Conservation (phyloP, 1,284 basidiomycete species). For the Ganoderma resinaceum region DNA sequence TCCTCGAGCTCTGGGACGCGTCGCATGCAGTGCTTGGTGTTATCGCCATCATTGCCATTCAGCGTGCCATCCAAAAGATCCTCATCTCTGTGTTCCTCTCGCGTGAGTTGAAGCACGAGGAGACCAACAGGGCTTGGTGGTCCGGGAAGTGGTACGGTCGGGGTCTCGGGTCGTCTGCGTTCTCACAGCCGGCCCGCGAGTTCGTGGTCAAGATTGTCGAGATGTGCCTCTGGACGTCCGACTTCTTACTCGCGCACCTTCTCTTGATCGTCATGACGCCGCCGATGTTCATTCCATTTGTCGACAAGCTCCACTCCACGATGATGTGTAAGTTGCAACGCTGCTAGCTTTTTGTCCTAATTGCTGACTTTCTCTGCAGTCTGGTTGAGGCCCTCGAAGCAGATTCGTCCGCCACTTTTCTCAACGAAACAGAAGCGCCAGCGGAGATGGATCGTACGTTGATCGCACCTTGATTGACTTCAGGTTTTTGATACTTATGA, state of each 20-base stretch:
- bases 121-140: constrained; percentile 98
- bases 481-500: constrained; percentile 5
- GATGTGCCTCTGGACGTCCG: constrained; percentile 93
- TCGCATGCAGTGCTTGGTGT: constrained; percentile 93
- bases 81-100: constrained; percentile 93
- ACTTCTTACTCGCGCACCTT: constrained; percentile 85
- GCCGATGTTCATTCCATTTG: constrained; percentile 86
- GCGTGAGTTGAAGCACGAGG: constrained; percentile 96
- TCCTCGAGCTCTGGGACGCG: constrained; percentile 96
- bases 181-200: constrained; percentile 94
- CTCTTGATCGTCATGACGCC: constrained; percentile 86
- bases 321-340: constrained; percentile 74
- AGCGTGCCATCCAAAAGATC: constrained; percentile 92
- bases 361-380: constrained; percentile 50
- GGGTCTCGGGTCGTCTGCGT: constrained; percentile 85
- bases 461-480: neutral
- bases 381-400: constrained; percentile 91
- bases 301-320: constrained; percentile 89
- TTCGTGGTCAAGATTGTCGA: constrained; percentile 98
- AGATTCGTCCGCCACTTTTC: constrained; percentile 95
- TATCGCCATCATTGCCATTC: constrained; percentile 86
- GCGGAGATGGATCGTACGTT: constrained; percentile 86
- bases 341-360: constrained; percentile 26
- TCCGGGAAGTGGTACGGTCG: constrained; percentile 98
- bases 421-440: constrained; percentile 93